phyloP scores from a whole-genome alignment of 1,284 basidiomycete species.

The Xanthoconium separans region DNA sequence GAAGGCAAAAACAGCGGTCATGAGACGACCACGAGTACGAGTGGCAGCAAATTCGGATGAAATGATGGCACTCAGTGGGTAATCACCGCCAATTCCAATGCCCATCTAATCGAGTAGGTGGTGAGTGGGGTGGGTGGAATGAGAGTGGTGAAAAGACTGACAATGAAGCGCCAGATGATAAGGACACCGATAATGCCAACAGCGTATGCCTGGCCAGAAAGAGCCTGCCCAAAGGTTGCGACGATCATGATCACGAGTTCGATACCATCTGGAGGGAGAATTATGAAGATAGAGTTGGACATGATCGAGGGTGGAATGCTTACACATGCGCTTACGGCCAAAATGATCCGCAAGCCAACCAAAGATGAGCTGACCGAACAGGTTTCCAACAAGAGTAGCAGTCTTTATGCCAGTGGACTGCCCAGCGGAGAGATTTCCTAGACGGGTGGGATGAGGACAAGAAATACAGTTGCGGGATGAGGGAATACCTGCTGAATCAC shows the following conservation, averaged over 20 bases:
- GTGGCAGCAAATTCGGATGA: constrained; percentile 64
- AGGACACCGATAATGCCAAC: constrained; percentile 59
- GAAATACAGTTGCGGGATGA: background rate
- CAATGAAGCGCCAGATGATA: constrained; percentile 54
- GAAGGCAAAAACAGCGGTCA: constrained; percentile 55
- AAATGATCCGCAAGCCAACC: constrained; percentile 55
- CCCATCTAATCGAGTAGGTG: constrained; percentile 40
- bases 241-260: constrained; percentile 59
- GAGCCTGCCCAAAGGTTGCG: constrained; percentile 47
- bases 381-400: constrained; percentile 62
- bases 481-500: constrained; percentile 38
- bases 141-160: constrained; percentile 23
- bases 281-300: background rate
- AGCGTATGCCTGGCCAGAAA: constrained; percentile 52
- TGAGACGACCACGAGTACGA: constrained; percentile 53
- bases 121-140: constrained; percentile 3
- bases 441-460: background rate
- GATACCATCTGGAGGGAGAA: constrained; percentile 46
- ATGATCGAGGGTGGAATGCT: background rate
- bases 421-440: constrained; percentile 46
- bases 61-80: constrained; percentile 51
- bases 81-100: constrained; percentile 61
- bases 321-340: constrained; percentile 48
- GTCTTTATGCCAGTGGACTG: constrained; percentile 79
- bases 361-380: constrained; percentile 60